Base-by-base conservation (phyloP, 1,284 basidiomycete genomes). In the Lignosus rhinocerotis region DNA sequence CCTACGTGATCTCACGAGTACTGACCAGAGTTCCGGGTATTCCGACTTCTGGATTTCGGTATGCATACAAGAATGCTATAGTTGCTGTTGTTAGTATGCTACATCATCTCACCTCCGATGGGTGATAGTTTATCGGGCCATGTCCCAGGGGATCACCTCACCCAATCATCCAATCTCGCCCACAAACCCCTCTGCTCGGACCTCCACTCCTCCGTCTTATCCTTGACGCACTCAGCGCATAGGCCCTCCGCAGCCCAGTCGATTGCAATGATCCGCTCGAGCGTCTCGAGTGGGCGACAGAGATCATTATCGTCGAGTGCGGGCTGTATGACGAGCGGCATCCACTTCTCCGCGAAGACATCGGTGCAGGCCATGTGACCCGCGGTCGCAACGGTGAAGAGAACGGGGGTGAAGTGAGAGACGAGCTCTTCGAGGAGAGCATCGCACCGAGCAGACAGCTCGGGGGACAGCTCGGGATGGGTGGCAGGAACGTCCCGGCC, bases 301-400 rank as follows among this genome's bases (percentile, higher is more conserved):
- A 73, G 59, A 59, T 82, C 87, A 47, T 86, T 84, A 14, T 82
- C 82, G 52, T 80, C 80, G 25, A 90, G 76, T 0, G 87, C 86
- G 11, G 84, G 85, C 47, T 81, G 75, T 41, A 87, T 86, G 11
- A 90, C 86, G 38, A 83, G 74, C 14, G 76, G 64, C 79, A 89
- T 87, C 88, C 88, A 91, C 51, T 73, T 77, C 56, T 86, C 84
- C 0, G 87, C 88, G 55, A 90, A 78, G 0, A 83, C 72, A 67
- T 88, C 83, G 9, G 87, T 90, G 70, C 89, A 91, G 2, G 73
- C 74, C 86, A 89, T 88, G 67, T 90, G 88, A 2, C 78, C 73
- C 14, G 85, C 85, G 7, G 82, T 79, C 16, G 86, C 80, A 42
- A 86, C 81, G 3, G 89, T 89, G 70, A 90, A 90, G 2, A 91